Conservation (phyloP, 2,329 filamentous ascomycete species). For the Fusarium pseudograminearum region DNA sequence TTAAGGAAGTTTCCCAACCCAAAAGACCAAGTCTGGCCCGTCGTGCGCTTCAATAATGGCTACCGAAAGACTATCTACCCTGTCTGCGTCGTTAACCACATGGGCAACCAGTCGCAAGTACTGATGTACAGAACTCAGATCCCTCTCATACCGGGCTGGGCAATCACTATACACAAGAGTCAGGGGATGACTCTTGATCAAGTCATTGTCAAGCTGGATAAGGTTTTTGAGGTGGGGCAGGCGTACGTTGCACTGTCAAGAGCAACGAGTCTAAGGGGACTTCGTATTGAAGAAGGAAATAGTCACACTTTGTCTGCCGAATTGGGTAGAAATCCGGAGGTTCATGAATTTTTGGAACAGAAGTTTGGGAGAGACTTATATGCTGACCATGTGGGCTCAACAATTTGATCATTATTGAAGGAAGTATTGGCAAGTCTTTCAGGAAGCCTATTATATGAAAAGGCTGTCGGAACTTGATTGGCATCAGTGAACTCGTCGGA, state of each 20-base stretch:
- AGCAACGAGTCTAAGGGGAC: background rate
- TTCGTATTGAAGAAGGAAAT: conserved; percentile 27
- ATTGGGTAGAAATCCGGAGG: conserved; percentile 7
- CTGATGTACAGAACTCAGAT: conserved; percentile 69
- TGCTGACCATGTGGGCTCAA: background rate
- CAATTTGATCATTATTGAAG: too few relatives aligned
- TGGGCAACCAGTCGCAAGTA: conserved; percentile 56
- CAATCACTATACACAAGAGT: conserved; percentile 72
- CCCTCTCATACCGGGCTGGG: conserved; percentile 70
- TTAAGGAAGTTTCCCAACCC: rapidly evolving
- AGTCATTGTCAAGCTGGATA: background rate
- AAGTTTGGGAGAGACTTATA: conserved; percentile 10
- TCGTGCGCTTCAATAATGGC: conserved; percentile 65
- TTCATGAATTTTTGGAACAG: conserved; percentile 13
- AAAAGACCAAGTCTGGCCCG: conserved; percentile 20
- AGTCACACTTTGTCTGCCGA: background rate
- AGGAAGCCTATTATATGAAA: rapidly evolving
- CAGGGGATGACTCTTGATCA: conserved; percentile 73
- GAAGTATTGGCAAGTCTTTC: background rate
- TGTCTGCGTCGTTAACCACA: conserved; percentile 61
- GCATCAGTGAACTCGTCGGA: background rate
- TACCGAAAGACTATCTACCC: conserved; percentile 60
- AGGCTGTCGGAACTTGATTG: background rate
- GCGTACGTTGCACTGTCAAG: background rate
- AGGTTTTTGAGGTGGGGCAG: background rate